Percentiles rank a stretch among this genome's conserved stretches.
These are phyloP conservation scores for Pseudogymnoascus sp. DNA, from an alignment of 2,329 filamentous ascomycete species.

Conservation along the genomic window DNA sequence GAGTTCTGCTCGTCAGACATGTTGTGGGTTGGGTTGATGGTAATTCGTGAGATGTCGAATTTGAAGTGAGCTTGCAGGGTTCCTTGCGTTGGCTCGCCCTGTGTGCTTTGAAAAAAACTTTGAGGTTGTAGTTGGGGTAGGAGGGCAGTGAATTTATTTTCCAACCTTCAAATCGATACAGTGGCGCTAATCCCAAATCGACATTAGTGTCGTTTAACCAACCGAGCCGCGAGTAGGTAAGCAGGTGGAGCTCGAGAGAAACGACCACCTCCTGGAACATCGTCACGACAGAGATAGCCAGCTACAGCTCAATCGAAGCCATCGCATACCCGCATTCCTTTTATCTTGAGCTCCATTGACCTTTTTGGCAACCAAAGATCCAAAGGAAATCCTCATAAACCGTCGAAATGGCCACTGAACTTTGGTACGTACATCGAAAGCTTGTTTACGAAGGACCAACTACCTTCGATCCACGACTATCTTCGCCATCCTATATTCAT, in stretches of 20 bases:
- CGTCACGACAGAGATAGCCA: conserved; percentile 9
- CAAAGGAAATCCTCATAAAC: conserved; percentile 22
- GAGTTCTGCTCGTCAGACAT: conserved; percentile 29
- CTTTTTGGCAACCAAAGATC: conserved; percentile 2
- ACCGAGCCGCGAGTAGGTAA: conserved; percentile 15
- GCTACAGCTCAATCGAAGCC: conserved; percentile 12
- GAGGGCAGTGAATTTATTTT: conserved; percentile 3
- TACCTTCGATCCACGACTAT: not conserved
- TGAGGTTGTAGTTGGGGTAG: not conserved
- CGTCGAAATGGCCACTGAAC: conserved; percentile 66
- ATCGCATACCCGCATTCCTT: conserved; percentile 8
- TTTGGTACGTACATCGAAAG: conserved; percentile 57
- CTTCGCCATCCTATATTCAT: conserved; percentile 11
- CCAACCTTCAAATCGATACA: conserved; percentile 1
- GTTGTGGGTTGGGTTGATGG: conserved; percentile 11
- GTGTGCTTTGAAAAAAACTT: conserved; percentile 18
- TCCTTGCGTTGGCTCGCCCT: conserved; percentile 56
- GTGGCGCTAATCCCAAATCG: not conserved
- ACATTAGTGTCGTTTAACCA: conserved; percentile 17
- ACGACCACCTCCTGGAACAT: conserved; percentile 1
- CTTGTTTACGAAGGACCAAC: conserved; percentile 1
- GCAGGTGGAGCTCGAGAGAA: conserved; percentile 6
- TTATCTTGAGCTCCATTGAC: conserved; percentile 9
- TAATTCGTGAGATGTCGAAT: not conserved
- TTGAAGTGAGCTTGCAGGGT: conserved; percentile 35